Percentiles rank a stretch among this genome's conserved stretches.
phyloP scores from a whole-genome alignment of 2,329 filamentous ascomycete genomes.

The Cadophora sp. region DNA sequence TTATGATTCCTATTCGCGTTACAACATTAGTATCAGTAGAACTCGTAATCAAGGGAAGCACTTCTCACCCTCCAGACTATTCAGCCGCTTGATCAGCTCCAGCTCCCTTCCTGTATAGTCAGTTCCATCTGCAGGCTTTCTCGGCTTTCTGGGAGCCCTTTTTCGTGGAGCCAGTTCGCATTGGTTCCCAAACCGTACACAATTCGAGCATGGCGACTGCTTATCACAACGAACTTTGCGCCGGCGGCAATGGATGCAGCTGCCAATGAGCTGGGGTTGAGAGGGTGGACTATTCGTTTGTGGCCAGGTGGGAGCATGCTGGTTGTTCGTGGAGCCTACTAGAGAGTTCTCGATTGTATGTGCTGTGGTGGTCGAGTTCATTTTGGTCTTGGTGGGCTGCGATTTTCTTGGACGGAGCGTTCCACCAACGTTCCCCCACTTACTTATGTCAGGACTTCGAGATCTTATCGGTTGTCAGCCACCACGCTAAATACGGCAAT shows the following conservation, averaged over 20 bases:
- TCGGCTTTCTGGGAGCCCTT: conserved; percentile 17
- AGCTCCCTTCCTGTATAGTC: conserved; percentile 14
- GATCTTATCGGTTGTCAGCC: conserved; percentile 1
- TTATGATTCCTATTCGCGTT: conserved; percentile 7
- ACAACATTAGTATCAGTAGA: background rate
- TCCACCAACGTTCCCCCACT: conserved; percentile 10
- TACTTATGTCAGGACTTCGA: background rate
- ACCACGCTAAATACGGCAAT: background rate
- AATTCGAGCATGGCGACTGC: conserved; percentile 21
- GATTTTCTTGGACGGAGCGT: background rate
- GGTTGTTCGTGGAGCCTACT: background rate
- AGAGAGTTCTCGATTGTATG: background rate
- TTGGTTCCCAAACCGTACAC: conserved; percentile 17
- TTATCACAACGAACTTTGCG: conserved; percentile 23
- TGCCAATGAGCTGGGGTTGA: conserved; percentile 14
- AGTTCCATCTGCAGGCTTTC: conserved; percentile 9
- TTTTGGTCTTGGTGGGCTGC: background rate
- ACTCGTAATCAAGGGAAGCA: background rate
- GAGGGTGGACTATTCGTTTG: background rate
- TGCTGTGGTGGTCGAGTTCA: background rate
- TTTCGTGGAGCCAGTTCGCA: conserved; percentile 24
- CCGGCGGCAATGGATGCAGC: conserved; percentile 22
- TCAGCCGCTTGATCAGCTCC: conserved; percentile 21
- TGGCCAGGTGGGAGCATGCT: background rate
- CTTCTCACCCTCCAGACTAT: conserved; percentile 17